phyloP scores from a whole-genome alignment of 129 eudicot genomes.

The Flaveria ramosissima region DNA sequence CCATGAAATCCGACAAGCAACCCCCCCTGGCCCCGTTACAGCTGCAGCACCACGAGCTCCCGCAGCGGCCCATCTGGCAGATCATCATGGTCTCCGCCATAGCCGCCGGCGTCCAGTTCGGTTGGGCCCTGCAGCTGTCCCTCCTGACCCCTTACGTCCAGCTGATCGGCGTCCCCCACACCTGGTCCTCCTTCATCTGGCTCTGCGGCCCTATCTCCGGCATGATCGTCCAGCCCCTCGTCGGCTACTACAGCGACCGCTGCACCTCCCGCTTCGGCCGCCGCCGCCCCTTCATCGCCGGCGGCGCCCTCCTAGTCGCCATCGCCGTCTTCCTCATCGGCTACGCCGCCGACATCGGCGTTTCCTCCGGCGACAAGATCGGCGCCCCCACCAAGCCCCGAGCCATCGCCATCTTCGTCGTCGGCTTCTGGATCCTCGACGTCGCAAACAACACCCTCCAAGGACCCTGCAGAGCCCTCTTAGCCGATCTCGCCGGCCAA shows the following conservation, averaged over 20 bases:
- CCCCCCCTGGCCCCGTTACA: slow-evolving; percentile 19
- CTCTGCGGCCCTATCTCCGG: slow-evolving; percentile 96
- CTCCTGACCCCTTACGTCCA: slow-evolving; percentile 85
- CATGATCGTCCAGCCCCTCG: slow-evolving; percentile 82
- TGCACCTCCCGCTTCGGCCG: slow-evolving; percentile 81
- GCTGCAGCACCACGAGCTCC: slow-evolving; percentile 16
- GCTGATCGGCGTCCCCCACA: slow-evolving; percentile 75
- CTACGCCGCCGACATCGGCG: slow-evolving; percentile 89
- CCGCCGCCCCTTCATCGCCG: slow-evolving; percentile 85
- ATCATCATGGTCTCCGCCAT: slow-evolving; percentile 65
- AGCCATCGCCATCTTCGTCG: slow-evolving; percentile 66
- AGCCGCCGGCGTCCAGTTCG: slow-evolving; percentile 94
- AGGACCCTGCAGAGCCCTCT: slow-evolving; percentile 82
- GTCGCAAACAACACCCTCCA: slow-evolving; percentile 84
- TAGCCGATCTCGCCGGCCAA: slow-evolving; percentile 61
- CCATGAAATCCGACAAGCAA: slow-evolving; percentile 31
- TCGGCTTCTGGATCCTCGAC: slow-evolving; percentile 92
- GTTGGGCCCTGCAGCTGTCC: slow-evolving; percentile 97
- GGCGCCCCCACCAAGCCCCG: slow-evolving; percentile 50
- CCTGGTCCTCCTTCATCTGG: slow-evolving; percentile 81
- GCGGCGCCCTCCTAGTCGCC: slow-evolving; percentile 58
- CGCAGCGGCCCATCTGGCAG: slow-evolving; percentile 45
- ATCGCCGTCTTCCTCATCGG: slow-evolving; percentile 83
- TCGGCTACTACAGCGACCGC: slow-evolving; percentile 75
- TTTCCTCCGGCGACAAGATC: slow-evolving; percentile 57